A percentile compares a stretch with the other conserved stretches of the same genome.
These are phyloP conservation scores for Diplodia corticola DNA, from an alignment of 2,329 filamentous ascomycete genomes.

Conservation along the genomic window DNA sequence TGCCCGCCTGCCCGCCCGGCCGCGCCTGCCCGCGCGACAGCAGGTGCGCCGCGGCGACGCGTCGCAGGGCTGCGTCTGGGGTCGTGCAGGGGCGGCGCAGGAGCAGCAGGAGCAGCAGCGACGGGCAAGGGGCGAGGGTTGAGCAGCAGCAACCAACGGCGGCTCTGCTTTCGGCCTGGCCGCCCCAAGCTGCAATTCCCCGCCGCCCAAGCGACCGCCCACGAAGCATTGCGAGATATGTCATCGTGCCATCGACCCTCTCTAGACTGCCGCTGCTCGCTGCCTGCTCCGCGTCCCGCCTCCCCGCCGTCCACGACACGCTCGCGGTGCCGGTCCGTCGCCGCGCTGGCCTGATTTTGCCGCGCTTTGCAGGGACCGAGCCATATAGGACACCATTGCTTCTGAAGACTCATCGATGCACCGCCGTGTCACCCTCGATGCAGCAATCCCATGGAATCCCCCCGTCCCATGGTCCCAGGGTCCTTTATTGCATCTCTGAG, in stretches of 20 bases:
- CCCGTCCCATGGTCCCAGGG: background rate
- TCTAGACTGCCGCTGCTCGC: background rate
- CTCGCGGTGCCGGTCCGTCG: background rate
- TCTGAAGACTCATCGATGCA: background rate
- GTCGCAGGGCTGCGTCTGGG: background rate
- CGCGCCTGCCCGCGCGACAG: background rate
- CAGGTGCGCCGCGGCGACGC: background rate
- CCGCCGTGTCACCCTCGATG: too few relatives aligned
- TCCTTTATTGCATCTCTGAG: too few relatives aligned
- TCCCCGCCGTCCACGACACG: background rate
- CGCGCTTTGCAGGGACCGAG: background rate
- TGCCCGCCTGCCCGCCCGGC: too few relatives aligned
- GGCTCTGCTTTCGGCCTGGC: constrained; percentile 5
- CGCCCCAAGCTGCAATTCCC: background rate
- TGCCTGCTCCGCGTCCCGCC: too few relatives aligned
- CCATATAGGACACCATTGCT: background rate
- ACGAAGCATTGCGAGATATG: background rate
- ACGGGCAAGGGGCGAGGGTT: background rate
- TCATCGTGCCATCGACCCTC: too few relatives aligned
- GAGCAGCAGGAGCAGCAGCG: background rate
- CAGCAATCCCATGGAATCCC: background rate
- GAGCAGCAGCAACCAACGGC: background rate
- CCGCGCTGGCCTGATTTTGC: background rate
- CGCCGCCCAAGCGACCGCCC: constrained; percentile 1
- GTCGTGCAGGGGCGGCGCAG: background rate